Evolutionary conservation across 257 asterid genomes (phyloP).

Genomic region (Rehmannia glutinosa): DNA sequence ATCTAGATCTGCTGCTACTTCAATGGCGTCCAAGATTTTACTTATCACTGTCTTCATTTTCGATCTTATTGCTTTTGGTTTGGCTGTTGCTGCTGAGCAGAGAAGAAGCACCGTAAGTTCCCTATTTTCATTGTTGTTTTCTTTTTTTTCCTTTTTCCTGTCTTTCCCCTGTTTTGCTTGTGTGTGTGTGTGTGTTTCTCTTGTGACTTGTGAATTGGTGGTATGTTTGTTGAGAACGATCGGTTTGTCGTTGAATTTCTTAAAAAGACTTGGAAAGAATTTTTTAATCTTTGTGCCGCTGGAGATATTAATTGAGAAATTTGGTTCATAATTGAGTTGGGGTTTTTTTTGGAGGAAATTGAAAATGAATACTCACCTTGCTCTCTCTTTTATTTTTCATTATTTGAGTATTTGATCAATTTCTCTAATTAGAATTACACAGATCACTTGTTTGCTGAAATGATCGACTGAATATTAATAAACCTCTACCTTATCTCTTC

Average conservation of each 20-base stretch:
- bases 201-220: not conserved
- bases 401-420: not conserved
- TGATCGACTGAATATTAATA: too few species aligned
- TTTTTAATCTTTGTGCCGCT: not conserved
- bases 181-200: not conserved
- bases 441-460: not conserved
- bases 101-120: slow-evolving; percentile 73
- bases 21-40: slow-evolving; percentile 80
- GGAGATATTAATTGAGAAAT: not conserved
- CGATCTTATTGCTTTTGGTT: slow-evolving; percentile 78
- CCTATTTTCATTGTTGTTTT: not conserved
- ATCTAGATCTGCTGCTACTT: slow-evolving; percentile 31
- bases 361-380: not conserved
- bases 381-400: not conserved
- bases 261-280: not conserved
- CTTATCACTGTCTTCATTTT: slow-evolving; percentile 45
- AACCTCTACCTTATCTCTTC: too few species aligned
- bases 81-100: slow-evolving; percentile 92
- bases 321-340: not conserved
- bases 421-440: not conserved
- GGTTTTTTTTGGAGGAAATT: not conserved
- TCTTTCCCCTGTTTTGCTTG: not conserved
- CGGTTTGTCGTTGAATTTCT: not conserved
- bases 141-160: not conserved
- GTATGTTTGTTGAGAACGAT: not conserved